phyloP scores from a whole-genome alignment of 306 rosid genomes.

The Heteromeles arbutifolia region DNA sequence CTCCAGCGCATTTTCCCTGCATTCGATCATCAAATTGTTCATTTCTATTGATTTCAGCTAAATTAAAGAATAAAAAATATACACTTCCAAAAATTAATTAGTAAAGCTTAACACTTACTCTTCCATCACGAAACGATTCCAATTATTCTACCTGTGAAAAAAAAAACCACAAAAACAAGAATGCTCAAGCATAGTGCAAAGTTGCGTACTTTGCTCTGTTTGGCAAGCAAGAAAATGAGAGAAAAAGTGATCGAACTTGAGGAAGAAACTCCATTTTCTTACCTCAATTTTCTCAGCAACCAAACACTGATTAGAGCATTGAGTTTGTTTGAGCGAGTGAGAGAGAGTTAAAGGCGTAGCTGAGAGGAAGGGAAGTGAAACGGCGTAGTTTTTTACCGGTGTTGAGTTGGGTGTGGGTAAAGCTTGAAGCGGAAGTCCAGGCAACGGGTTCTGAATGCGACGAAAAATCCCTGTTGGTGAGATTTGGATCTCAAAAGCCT shows the following conservation, averaged over 20 bases:
- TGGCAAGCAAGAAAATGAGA: neutral
- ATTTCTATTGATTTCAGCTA: neutral
- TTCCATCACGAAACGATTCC: slow-evolving; percentile 50
- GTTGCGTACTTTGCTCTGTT: neutral
- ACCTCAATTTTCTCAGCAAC: slow-evolving; percentile 5
- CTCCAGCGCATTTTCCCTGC: slow-evolving; percentile 72
- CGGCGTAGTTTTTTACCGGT: neutral
- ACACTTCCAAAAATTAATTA: neutral
- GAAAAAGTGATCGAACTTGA: neutral
- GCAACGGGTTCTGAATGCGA: neutral
- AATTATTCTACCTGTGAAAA: neutral
- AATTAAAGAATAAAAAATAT: neutral
- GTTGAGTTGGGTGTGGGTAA: slow-evolving; percentile 2
- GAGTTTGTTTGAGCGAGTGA: neutral
- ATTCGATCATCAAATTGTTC: slow-evolving; percentile 1
- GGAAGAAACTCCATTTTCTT: neutral
- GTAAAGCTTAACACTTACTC: slow-evolving; percentile 49
- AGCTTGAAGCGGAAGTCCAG: neutral
- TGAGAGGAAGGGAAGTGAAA: neutral
- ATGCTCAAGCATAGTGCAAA: neutral
- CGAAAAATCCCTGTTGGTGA: neutral
- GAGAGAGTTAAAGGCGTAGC: neutral
- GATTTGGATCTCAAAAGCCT: neutral
- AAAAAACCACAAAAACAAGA: neutral
- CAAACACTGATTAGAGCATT: neutral